phyloP scores from a whole-genome alignment of 345 rosid genomes.

The Citrus trifoliata region DNA sequence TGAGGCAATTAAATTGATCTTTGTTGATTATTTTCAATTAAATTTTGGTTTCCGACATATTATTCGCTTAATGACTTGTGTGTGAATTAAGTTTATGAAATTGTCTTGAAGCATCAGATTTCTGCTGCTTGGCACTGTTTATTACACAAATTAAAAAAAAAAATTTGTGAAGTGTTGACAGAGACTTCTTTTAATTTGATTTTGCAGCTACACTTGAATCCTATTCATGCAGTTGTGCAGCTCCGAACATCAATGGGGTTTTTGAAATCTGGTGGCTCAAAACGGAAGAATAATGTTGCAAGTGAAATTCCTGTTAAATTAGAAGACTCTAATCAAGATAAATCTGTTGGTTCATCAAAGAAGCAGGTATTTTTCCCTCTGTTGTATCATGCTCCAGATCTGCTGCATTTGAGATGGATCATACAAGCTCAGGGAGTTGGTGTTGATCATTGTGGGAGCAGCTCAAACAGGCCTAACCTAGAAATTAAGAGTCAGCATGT shows the following conservation, averaged over 20 bases:
- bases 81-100: neutral
- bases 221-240: constrained; percentile 80
- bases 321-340: constrained; percentile 35
- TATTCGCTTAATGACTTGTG: neutral
- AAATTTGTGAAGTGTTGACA: neutral
- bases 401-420: neutral
- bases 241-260: constrained; percentile 68
- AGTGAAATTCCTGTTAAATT: constrained; percentile 34
- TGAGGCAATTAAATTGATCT: neutral
- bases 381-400: neutral
- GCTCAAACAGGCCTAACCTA: neutral
- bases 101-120: neutral
- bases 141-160: too few species aligned
- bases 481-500: neutral
- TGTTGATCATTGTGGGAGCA: neutral
- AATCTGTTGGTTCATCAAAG: constrained; percentile 48
- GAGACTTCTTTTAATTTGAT: constrained; percentile 10
- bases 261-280: constrained; percentile 32
- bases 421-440: neutral
- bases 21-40: neutral
- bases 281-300: constrained; percentile 36
- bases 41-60: neutral
- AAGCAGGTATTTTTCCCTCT: constrained; percentile 46
- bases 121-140: neutral
- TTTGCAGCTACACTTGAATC: constrained; percentile 87